phyloP scores from a whole-genome alignment of 805 yeast genomes.

The Zygotorulaspora florentina region DNA sequence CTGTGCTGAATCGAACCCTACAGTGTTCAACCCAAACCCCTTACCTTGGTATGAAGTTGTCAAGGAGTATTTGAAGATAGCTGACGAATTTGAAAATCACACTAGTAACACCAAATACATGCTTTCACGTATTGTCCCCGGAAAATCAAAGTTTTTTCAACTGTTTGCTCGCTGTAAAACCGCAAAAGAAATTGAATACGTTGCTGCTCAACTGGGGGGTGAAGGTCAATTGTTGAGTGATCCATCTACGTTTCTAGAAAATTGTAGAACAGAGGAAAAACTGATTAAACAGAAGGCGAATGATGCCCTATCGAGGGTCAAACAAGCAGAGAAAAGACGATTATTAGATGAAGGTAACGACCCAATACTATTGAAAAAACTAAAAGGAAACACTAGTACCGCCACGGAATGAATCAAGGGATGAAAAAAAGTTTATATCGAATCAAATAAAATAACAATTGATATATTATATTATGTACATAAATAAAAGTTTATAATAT shows the following conservation, averaged over 20 bases:
- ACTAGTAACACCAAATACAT: conserved; percentile 78
- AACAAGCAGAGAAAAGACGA: conserved; percentile 11
- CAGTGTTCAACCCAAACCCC: conserved; percentile 52
- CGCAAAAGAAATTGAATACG: conserved; percentile 43
- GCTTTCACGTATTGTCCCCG: conserved; percentile 73
- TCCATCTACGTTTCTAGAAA: conserved; percentile 18
- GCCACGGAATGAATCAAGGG: too few species aligned
- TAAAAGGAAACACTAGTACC: neutral
- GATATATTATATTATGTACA: neutral
- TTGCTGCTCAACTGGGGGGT: conserved; percentile 16
- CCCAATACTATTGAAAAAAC: conserved; percentile 3
- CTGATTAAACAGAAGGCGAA: conserved; percentile 13
- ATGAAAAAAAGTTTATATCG: neutral
- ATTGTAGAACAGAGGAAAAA: conserved; percentile 19
- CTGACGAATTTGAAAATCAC: conserved; percentile 55
- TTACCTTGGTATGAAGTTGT: conserved; percentile 53
- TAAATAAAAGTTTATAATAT: neutral
- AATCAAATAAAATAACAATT: neutral
- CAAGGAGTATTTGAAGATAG: conserved; percentile 52
- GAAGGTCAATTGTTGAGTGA: conserved; percentile 21
- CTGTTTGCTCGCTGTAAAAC: conserved; percentile 53
- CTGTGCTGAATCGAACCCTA: conserved; percentile 81
- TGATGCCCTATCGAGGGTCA: conserved; percentile 16
- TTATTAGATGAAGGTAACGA: neutral
- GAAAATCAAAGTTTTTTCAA: conserved; percentile 59